Conservation (phyloP, 192 early-diverging fungal species). For the Gryganskiella cystojenkinii region DNA sequence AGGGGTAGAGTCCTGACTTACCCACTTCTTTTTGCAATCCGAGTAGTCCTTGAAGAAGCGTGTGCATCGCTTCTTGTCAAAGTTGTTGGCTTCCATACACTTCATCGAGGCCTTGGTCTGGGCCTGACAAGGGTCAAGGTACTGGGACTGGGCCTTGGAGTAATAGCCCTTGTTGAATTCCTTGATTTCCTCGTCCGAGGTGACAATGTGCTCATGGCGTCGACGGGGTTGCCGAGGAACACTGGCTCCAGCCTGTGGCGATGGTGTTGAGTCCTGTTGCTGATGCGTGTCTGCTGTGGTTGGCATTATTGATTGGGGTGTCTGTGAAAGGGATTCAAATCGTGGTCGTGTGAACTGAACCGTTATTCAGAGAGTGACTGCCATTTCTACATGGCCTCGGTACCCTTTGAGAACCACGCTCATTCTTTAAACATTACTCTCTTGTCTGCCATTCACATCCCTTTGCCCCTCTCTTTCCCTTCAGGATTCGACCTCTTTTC, state of each 20-base stretch:
- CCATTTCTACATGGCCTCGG: too few species aligned
- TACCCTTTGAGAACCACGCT: too few species aligned
- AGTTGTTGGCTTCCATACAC: conserved; percentile 65
- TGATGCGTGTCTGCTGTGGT: neutral
- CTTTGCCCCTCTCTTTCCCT: too few species aligned
- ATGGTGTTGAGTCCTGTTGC: neutral
- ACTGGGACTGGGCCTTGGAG: conserved; percentile 61
- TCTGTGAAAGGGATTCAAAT: too few species aligned
- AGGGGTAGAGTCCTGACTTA: conserved; percentile 24
- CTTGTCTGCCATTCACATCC: too few species aligned
- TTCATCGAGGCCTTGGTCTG: conserved; percentile 63
- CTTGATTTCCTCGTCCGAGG: conserved; percentile 47
- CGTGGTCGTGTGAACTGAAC: too few species aligned
- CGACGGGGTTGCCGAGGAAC: conserved; percentile 11
- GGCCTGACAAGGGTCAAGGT: conserved; percentile 62
- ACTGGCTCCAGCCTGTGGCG: neutral
- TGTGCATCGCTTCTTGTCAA: conserved; percentile 60
- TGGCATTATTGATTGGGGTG: too few species aligned
- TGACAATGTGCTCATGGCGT: conserved; percentile 41
- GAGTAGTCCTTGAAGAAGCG: conserved; percentile 62
- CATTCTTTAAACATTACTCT: too few species aligned
- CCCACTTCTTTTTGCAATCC: conserved; percentile 71
- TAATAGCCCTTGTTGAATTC: conserved; percentile 56
- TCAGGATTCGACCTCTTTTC: too few species aligned
- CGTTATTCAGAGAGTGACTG: too few species aligned